Percentiles rank a stretch among this genome's conserved stretches.
Conservation (phyloP, 768 basidiomycete genomes). For the Russula sp. region DNA sequence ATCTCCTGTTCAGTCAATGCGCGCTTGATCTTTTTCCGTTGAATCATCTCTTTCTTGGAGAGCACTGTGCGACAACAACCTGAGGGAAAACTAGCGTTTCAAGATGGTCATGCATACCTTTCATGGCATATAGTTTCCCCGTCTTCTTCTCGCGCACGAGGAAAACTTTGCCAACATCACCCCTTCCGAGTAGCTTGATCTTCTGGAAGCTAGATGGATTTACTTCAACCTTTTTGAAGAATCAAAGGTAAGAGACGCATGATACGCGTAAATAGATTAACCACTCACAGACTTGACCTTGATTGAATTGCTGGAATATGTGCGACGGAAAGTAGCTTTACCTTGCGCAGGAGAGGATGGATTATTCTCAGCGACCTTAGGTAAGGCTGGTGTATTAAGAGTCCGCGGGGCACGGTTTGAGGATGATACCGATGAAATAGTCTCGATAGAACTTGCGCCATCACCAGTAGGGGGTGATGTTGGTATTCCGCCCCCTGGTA, state of each 20-base stretch:
- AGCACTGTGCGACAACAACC: slow-evolving; percentile 55
- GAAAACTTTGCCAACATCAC: slow-evolving; percentile 98
- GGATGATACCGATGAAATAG: slow-evolving; percentile 71
- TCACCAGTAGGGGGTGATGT: slow-evolving; percentile 36
- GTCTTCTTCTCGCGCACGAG: slow-evolving; percentile 98
- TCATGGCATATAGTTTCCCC: slow-evolving; percentile 96
- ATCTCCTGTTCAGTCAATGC: slow-evolving; percentile 99
- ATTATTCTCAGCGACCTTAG: slow-evolving; percentile 41
- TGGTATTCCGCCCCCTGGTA: slow-evolving; percentile 43
- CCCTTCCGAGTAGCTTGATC: slow-evolving; percentile 96
- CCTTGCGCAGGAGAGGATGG: slow-evolving; percentile 43
- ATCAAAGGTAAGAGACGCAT: slow-evolving; percentile 3
- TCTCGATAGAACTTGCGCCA: slow-evolving; percentile 69
- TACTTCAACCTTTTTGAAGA: slow-evolving; percentile 71
- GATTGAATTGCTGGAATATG: slow-evolving; percentile 97
- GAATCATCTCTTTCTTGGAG: slow-evolving; percentile 99
- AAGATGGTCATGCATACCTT: slow-evolving; percentile 59
- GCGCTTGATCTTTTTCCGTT: slow-evolving; percentile 98
- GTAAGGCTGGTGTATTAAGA: slow-evolving; percentile 31
- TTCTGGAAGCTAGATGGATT: slow-evolving; percentile 92
- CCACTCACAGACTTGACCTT: slow-evolving; percentile 76
- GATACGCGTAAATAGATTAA: slow-evolving; percentile 14
- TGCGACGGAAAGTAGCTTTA: slow-evolving; percentile 78
- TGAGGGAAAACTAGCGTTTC: slow-evolving; percentile 16
- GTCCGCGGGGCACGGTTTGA: slow-evolving; percentile 39